Conservation (phyloP, 495 filamentous ascomycete species). For the Penicillium ucsense region DNA sequence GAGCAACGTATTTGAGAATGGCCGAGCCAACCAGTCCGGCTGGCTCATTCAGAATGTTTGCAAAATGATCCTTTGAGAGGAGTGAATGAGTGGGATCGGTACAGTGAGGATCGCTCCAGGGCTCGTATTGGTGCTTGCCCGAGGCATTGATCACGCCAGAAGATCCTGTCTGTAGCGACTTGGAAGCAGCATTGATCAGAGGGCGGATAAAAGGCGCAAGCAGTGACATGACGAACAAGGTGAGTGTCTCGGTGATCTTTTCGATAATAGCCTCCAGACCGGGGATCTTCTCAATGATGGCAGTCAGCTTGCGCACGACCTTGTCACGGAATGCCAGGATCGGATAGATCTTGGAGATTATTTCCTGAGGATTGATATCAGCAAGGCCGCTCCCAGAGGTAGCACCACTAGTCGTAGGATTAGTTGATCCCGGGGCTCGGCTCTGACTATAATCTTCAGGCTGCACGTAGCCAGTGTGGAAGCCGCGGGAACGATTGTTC, state of each 20-base stretch:
- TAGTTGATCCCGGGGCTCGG: constrained; percentile 7
- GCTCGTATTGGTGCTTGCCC: constrained; percentile 78
- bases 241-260: constrained; percentile 83
- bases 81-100: constrained; percentile 91
- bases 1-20: constrained; percentile 75
- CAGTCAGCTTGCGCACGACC: constrained; percentile 73
- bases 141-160: constrained; percentile 68
- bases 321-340: constrained; percentile 91
- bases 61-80: constrained; percentile 94
- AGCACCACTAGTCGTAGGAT: constrained; percentile 20
- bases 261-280: constrained; percentile 79
- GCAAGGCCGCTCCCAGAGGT: constrained; percentile 43
- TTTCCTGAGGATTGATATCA: constrained; percentile 75
- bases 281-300: constrained; percentile 83
- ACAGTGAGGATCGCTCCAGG: constrained; percentile 78
- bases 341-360: constrained; percentile 78
- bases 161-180: constrained; percentile 74
- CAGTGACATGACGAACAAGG: constrained; percentile 80
- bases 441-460: constrained; percentile 6
- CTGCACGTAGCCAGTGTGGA: constrained; percentile 23
- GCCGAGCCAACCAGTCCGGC: constrained; percentile 72
- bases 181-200: constrained; percentile 78
- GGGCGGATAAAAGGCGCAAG: constrained; percentile 84
- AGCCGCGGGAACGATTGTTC: constrained; percentile 38
- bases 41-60: constrained; percentile 80